These are phyloP conservation scores for Quercus ilex DNA, from an alignment of 306 rosid genomes.

Conservation along the genomic window DNA sequence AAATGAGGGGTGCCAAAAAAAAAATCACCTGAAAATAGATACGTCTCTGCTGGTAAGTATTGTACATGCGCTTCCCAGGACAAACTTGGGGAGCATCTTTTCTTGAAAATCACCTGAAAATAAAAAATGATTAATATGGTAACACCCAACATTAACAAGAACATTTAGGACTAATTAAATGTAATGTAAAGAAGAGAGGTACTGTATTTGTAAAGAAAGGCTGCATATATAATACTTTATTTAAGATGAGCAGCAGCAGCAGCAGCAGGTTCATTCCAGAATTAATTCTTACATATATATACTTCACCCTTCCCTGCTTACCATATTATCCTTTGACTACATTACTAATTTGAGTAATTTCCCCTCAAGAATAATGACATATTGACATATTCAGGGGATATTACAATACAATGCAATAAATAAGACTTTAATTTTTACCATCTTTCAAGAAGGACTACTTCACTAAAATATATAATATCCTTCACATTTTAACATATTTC, in stretches of 20 bases:
- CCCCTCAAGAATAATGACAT: neutral
- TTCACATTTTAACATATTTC: too few species aligned
- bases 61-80: constrained; percentile 27
- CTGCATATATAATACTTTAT: neutral
- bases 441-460: too few species aligned
- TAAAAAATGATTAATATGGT: constrained; percentile 1
- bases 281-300: neutral
- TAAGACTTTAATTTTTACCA: too few species aligned
- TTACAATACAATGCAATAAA: too few species aligned
- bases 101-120: constrained; percentile 41
- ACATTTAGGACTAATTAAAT: neutral
- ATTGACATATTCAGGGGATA: too few species aligned
- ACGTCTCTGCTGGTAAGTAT: neutral
- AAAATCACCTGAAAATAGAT: too few species aligned
- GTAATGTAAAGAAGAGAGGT: neutral
- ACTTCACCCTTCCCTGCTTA: neutral
- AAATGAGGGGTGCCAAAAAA: too few species aligned
- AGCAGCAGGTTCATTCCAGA: neutral
- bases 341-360: neutral
- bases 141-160: neutral
- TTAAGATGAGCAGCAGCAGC: neutral
- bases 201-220: neutral
- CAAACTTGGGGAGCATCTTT: constrained; percentile 34
- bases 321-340: neutral
- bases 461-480: too few species aligned